Base-by-base conservation (phyloP, 371 early-diverging fungal genomes). In the Lichtheimia ramosa region DNA sequence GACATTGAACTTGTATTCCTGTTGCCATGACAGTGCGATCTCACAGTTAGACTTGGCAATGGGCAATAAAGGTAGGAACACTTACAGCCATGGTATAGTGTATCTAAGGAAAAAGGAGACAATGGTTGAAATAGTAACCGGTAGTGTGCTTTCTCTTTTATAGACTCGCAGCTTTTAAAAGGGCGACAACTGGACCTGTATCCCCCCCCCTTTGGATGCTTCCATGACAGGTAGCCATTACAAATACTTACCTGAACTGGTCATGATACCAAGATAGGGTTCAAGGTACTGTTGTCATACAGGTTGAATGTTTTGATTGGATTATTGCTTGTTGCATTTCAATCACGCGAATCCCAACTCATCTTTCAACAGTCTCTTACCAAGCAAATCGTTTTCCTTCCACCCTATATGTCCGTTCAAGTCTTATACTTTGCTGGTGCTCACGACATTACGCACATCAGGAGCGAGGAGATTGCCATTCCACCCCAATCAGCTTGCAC, bases 1-100 rank as follows among this genome's bases (percentile, higher is more conserved):
- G 61, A 94, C 94, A 43, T 85, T 87, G 82, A 83, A 93, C 46
- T 71, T 85, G 83, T 89, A 89, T 70, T 74, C 63, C 80, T 79
- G 58, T 15, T 3, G 27, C 27, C 3, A 34, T 34, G 5, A n/a
- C n/a, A n/a, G n/a, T n/a, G 34, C 10, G 34, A 34, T 34, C 10
- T 13, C 46, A 46, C 13, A 0, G 16, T 46, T 8, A 23, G 20
- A 52, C 15, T 28, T n/a, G 5, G 16, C 16, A 2, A 43, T 43
- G 20, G n/a, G 16, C 15, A 43, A 20, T 16, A 1, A 20, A 43
- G 20, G 46, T 20, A 43, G 20, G 15, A 43, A n/a, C 34, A 8
- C 61, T 61, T 54, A 61, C 61, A 61, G 61, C 54, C 61, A 61
- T 56, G 15, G 55, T 54, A 10, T 15, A 15, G n/a, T n/a, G n/a